Evolutionary conservation across 2,329 filamentous ascomycete genomes (phyloP), one percentile per base, ranked within the genome.

Genomic region (Lachnellula subtilissima): DNA sequence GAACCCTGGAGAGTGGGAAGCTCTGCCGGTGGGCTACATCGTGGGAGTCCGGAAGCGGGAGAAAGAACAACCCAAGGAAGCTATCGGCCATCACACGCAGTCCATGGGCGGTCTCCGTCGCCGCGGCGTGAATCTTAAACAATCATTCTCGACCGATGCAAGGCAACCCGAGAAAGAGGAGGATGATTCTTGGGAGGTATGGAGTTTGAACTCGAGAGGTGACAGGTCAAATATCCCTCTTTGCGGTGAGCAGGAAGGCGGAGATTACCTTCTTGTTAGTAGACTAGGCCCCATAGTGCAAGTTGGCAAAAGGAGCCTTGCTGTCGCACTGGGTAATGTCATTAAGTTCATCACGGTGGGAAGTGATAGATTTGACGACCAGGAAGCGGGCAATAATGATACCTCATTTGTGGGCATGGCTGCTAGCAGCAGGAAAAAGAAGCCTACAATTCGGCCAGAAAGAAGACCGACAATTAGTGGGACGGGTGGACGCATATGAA

Each of bases 321-420:
- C 83, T 0, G 79, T 92, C 32, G 86, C 81, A 0, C 83, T 91
- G 57, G 89, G 88, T 12, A 88, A 91, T 62, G 77, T 83, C 1
- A 77, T 91, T 65, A 91, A 91, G 71, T 74, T 91, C 50, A 78
- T 91, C 54, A 83, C 81, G 2, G 75, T 87, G 5, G 87, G 86
- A 5, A 79, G 82, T 60, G 86, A 88, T 66, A 75, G 81, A 35
- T 88, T 87, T 63, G 82, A 85, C 51, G 60, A 55, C 11, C 40
- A 45, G 7, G 59, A 60, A 36, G 61, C 64, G 14, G 63, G 46
- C 12, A 55, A 50, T 32, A 63, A 67, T 49, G 61, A 68, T 55
- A 52, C 49, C 5, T 50, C 59, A 4, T 67, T 66, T 36, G 61
- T 64, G 0, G 64, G 65, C n/a, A 66, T 66, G 63, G 56, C 52